These are phyloP conservation scores for Starmerella apicola DNA, from an alignment of 805 yeast genomes.

Conservation along the genomic window DNA sequence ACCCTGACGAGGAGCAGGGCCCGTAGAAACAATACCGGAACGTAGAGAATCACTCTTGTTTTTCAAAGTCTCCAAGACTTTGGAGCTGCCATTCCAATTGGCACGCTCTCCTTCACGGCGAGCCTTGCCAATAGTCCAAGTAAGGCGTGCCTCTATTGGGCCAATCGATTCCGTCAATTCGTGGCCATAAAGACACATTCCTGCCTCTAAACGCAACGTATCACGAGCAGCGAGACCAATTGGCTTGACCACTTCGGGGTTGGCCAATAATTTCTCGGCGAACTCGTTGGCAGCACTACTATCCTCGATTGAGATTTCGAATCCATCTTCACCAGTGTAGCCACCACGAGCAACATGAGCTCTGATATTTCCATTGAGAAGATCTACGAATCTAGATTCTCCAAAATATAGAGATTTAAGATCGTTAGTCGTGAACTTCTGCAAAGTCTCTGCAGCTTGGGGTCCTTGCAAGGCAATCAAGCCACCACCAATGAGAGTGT, in stretches of 20 bases:
- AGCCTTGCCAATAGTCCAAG: conserved; percentile 79
- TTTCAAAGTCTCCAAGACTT: conserved; percentile 55
- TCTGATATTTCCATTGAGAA: conserved; percentile 24
- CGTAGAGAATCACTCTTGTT: conserved; percentile 53
- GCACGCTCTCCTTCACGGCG: conserved; percentile 43
- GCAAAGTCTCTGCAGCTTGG: conserved; percentile 52
- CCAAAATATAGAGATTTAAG: conserved; percentile 64
- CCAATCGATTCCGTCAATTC: conserved; percentile 69
- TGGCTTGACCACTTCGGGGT: conserved; percentile 48
- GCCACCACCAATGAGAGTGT: conserved; percentile 48
- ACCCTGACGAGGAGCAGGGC: conserved; percentile 89
- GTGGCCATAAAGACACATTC: conserved; percentile 94
- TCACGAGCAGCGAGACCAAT: conserved; percentile 98
- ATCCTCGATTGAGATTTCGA: conserved; percentile 70
- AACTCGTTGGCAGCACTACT: conserved; percentile 42
- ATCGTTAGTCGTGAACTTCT: conserved; percentile 47
- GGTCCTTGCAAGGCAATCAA: conserved; percentile 93
- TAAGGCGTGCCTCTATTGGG: conserved; percentile 78
- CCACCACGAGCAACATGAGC: conserved; percentile 89
- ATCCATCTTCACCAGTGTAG: conserved; percentile 97
- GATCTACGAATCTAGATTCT: conserved; percentile 38
- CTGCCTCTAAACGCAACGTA: conserved; percentile 89
- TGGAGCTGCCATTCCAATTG: conserved; percentile 63
- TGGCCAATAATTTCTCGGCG: conserved; percentile 47
- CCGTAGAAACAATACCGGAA: conserved; percentile 58